A percentile compares a stretch with the other conserved stretches of the same genome.
Conservation (phyloP, 441 rosid genomes). For the Pelargonium citronellum region DNA sequence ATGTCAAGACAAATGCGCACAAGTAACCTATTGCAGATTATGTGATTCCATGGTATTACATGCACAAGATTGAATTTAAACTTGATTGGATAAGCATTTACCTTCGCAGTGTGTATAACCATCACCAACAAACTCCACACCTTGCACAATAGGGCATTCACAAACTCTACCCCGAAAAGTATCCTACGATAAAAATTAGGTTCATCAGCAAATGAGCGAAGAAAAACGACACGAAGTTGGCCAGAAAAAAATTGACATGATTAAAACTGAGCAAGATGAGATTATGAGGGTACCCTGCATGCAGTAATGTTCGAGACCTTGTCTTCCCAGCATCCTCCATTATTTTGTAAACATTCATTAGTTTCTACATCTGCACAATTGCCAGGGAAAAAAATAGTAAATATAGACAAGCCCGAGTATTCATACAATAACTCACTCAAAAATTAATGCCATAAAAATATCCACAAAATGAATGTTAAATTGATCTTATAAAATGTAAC, state of each 20-base stretch:
- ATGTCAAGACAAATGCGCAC: neutral
- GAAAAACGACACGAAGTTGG: neutral
- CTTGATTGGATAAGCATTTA: slow-evolving; percentile 12
- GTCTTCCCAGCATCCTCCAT: slow-evolving; percentile 95
- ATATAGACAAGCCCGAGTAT: no score
- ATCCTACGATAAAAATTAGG: slow-evolving; percentile 42
- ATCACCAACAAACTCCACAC: no score
- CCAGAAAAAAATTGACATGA: neutral
- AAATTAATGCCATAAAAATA: neutral
- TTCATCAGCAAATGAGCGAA: no score
- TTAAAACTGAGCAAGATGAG: neutral
- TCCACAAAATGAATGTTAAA: neutral
- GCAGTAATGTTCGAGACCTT: slow-evolving; percentile 63
- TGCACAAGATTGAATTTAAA: slow-evolving; percentile 3
- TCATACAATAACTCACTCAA: neutral
- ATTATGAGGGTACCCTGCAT: slow-evolving; percentile 56
- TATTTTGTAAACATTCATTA: slow-evolving; percentile 73
- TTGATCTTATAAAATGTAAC: neutral
- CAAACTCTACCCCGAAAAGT: slow-evolving; percentile 90
- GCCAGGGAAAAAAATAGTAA: neutral
- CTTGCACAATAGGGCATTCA: slow-evolving; percentile 40
- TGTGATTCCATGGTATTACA: slow-evolving; percentile 12
- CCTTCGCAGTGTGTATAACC: no score
- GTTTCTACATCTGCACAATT: slow-evolving; percentile 64
- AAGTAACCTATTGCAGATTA: no score